phyloP scores from a whole-genome alignment of 2,329 filamentous ascomycete species.

The Teratosphaeria viscida region DNA sequence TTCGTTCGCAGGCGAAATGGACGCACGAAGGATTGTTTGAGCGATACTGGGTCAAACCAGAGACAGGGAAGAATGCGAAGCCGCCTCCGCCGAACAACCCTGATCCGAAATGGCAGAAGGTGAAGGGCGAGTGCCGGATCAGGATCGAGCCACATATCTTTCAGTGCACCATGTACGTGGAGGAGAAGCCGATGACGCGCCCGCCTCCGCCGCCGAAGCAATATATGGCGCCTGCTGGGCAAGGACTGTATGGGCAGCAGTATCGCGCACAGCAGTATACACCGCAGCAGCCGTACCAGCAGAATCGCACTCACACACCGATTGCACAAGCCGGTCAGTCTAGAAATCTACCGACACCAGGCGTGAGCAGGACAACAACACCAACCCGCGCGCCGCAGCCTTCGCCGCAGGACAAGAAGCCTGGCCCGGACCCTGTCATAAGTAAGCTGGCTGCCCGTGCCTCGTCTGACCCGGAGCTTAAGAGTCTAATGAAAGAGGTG shows the following conservation, averaged over 20 bases:
- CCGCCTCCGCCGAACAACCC: slow-evolving; percentile 37
- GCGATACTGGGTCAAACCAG: slow-evolving; percentile 66
- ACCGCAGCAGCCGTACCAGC: slow-evolving; percentile 10
- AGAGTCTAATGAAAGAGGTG: slow-evolving; percentile 74
- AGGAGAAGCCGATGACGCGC: slow-evolving; percentile 52
- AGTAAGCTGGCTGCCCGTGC: slow-evolving; percentile 67
- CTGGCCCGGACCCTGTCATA: slow-evolving; percentile 60
- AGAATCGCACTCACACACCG: slow-evolving; percentile 10
- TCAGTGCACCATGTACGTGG: slow-evolving; percentile 62
- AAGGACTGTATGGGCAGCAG: slow-evolving; percentile 13
- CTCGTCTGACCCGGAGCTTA: slow-evolving; percentile 59
- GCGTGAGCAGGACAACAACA: slow-evolving; percentile 4
- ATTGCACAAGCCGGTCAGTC: slow-evolving; percentile 6
- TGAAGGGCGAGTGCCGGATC: slow-evolving; percentile 62
- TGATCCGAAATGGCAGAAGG: slow-evolving; percentile 28
- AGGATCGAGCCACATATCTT: slow-evolving; percentile 72
- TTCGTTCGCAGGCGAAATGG: slow-evolving; percentile 64
- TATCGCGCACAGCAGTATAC: slow-evolving; percentile 10
- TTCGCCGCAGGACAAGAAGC: slow-evolving; percentile 17
- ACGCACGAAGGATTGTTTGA: slow-evolving; percentile 58
- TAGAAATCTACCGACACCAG: slow-evolving; percentile 4
- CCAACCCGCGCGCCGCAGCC: slow-evolving; percentile 3
- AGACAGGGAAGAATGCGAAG: slow-evolving; percentile 53
- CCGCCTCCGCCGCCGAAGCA: slow-evolving; percentile 25
- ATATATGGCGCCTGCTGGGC: slow-evolving; percentile 1